Evolutionary conservation across 2,329 filamentous ascomycete genomes (phyloP).

Genomic region (Ilyonectria robusta): DNA sequence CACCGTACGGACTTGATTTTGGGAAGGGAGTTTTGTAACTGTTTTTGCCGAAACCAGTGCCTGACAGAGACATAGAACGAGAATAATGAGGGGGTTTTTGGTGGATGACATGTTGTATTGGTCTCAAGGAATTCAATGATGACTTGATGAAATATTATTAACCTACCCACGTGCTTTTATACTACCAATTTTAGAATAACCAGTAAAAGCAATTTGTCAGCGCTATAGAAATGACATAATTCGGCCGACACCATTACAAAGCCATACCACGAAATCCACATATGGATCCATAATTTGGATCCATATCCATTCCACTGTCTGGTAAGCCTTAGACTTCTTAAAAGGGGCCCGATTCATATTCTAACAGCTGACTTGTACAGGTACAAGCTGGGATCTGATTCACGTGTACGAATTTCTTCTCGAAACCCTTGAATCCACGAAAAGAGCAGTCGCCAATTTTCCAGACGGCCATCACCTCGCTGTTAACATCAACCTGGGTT

Average conservation of each 20-base stretch:
- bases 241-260: not conserved
- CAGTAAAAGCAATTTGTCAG: constrained; percentile 1
- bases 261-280: no score
- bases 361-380: no score
- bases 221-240: constrained; percentile 1
- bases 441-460: no score
- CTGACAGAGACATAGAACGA: not conserved
- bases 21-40: not conserved
- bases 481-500: no score
- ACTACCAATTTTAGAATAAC: not conserved
- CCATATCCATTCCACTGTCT: no score
- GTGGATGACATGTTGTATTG: not conserved
- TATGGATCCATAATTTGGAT: no score
- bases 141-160: constrained; percentile 1
- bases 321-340: not conserved
- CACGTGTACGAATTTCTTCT: no score
- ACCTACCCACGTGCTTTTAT: not conserved
- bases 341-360: no score
- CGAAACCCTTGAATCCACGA: no score
- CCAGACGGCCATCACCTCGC: no score
- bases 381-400: no score
- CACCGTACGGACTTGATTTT: not conserved
- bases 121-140: not conserved
- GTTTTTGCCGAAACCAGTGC: not conserved
- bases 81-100: not conserved